Evolutionary conservation across 2,329 filamentous ascomycete species (phyloP).

Genomic region (Penicillium sp.): DNA sequence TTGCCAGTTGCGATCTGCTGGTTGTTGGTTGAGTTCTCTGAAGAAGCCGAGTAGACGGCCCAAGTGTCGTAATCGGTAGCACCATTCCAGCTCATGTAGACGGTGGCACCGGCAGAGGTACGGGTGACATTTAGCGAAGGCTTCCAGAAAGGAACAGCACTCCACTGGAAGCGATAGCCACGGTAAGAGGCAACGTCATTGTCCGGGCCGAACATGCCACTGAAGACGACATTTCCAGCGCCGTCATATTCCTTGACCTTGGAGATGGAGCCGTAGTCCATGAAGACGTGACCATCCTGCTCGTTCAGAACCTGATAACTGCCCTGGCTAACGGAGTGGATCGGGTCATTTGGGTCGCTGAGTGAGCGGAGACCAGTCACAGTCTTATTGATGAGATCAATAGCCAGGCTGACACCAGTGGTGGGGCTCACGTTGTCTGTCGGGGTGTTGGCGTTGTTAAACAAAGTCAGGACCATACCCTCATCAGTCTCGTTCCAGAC

Average conservation of each 20-base stretch:
- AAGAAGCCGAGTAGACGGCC: conserved; percentile 31
- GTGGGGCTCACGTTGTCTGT: conserved; percentile 13
- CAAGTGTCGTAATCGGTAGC: conserved; percentile 36
- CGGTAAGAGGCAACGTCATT: conserved; percentile 33
- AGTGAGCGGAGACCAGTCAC: conserved; percentile 10
- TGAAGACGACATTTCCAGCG: conserved; percentile 29
- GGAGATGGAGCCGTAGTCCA: conserved; percentile 35
- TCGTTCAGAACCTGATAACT: conserved; percentile 21
- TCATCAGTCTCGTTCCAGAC: conserved; percentile 32
- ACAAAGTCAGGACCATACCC: conserved; percentile 30
- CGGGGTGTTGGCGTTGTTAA: conserved; percentile 29
- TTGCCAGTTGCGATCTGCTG: conserved; percentile 21
- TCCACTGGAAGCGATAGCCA: conserved; percentile 23
- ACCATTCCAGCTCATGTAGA: conserved; percentile 44
- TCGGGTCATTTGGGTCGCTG: conserved; percentile 17
- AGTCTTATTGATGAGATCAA: conserved; percentile 18
- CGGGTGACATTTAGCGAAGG: conserved; percentile 15
- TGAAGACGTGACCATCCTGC: conserved; percentile 21
- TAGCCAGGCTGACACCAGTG: conserved; percentile 21
- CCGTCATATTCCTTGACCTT: conserved; percentile 33
- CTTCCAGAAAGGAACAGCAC: conserved; percentile 19
- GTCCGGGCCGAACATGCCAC: conserved; percentile 29
- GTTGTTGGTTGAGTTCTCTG: conserved; percentile 17
- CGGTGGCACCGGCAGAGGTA: conserved; percentile 1
- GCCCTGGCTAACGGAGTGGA: conserved; percentile 27